Evolutionary conservation across 495 filamentous ascomycete species (phyloP).

Genomic region (Hypomontagnella monticulosa): DNA sequence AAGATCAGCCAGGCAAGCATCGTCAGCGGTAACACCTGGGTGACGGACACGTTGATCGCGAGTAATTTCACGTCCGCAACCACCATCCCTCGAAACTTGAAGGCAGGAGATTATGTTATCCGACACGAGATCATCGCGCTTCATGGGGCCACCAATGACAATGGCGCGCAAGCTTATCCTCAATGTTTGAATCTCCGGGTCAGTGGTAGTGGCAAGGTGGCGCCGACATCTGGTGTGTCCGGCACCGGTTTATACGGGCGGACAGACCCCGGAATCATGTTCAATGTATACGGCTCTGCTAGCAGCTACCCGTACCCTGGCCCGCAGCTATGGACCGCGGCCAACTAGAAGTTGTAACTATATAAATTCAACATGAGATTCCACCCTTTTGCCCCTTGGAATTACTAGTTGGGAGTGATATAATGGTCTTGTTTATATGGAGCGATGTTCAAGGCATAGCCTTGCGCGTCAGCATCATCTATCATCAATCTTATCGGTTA

Average conservation of each 20-base stretch:
- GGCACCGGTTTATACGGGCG: constrained; percentile 64
- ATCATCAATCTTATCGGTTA: no score
- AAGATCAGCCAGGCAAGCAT: constrained; percentile 68
- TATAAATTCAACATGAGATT: no score
- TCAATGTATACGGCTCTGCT: constrained; percentile 65
- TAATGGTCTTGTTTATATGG: no score
- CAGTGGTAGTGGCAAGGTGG: constrained; percentile 64
- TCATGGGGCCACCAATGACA: constrained; percentile 62
- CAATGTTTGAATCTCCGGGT: constrained; percentile 73
- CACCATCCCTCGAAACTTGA: constrained; percentile 65
- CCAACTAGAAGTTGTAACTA: no score
- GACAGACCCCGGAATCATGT: constrained; percentile 63
- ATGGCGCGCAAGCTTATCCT: constrained; percentile 75
- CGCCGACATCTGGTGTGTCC: constrained; percentile 44
- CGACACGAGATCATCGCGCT: constrained; percentile 78
- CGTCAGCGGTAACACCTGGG: constrained; percentile 62
- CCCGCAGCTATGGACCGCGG: constrained; percentile 17
- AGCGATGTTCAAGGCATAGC: no score
- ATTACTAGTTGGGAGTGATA: no score
- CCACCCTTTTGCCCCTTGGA: no score
- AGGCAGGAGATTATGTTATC: constrained; percentile 71
- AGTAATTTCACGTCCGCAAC: constrained; percentile 69
- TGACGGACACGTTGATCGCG: constrained; percentile 67
- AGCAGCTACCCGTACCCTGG: constrained; percentile 51
- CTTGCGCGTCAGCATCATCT: no score